Evolutionary conservation across 805 yeast species (phyloP).

Genomic region (Maudiozyma turicensis): DNA sequence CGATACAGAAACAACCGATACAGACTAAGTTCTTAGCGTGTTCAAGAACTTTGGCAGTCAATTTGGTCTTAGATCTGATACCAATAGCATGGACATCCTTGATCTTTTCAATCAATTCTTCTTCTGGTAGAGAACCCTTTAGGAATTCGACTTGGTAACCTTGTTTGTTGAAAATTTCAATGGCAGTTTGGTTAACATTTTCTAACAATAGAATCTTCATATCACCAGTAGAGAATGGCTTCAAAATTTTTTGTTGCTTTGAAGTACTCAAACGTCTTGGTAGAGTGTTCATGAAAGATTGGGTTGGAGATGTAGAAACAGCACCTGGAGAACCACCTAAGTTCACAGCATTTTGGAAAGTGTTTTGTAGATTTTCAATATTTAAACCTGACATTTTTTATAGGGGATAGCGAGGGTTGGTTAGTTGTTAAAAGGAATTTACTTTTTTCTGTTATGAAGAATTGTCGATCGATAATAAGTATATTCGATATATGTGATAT

Average conservation of each 20-base stretch:
- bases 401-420: too few species aligned
- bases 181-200: constrained; percentile 89
- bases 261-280: constrained; percentile 39
- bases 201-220: constrained; percentile 84
- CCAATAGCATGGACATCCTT: constrained; percentile 93
- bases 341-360: constrained; percentile 45
- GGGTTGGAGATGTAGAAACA: constrained; percentile 76
- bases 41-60: constrained; percentile 66
- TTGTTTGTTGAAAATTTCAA: constrained; percentile 72
- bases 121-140: constrained; percentile 84
- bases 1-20: constrained; percentile 97
- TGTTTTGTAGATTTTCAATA: constrained; percentile 42
- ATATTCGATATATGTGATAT: too few species aligned
- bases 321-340: constrained; percentile 54
- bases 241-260: constrained; percentile 58
- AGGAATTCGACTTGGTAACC: constrained; percentile 96
- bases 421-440: not conserved
- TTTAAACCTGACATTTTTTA: constrained; percentile 56
- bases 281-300: constrained; percentile 47
- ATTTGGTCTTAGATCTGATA: constrained; percentile 91
- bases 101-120: constrained; percentile 88
- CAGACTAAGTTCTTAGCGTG: constrained; percentile 85
- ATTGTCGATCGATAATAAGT: too few species aligned
- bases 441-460: not conserved
- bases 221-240: constrained; percentile 94